Evolutionary conservation across 2,329 filamentous ascomycete species (phyloP), one percentile per base, ranked within the genome.

Genomic region (Ophioceras dolichostomum): DNA sequence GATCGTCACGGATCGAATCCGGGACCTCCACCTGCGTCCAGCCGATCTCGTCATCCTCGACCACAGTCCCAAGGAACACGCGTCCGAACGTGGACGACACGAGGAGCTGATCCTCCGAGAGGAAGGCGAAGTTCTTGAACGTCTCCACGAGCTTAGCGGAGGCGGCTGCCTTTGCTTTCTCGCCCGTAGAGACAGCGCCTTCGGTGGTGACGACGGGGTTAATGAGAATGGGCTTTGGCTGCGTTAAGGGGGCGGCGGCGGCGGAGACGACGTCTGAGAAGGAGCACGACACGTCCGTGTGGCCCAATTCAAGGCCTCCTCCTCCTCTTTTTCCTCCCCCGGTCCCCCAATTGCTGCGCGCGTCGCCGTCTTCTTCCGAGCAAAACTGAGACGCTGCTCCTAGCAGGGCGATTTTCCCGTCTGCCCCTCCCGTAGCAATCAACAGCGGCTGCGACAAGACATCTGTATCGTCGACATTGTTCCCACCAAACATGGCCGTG

Each of bases 341-440:
- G 7, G 22, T 26, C 12, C n/a, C n/a, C n/a, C n/a, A n/a, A n/a
- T n/a, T n/a, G n/a, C n/a, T n/a, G n/a, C n/a, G n/a, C n/a, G n/a
- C n/a, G n/a, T n/a, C n/a, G n/a, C n/a, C n/a, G n/a, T n/a, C n/a
- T n/a, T n/a, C n/a, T n/a, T n/a, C n/a, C n/a, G n/a, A n/a, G n/a
- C n/a, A n/a, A n/a, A n/a, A n/a, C 10, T 30, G 9, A 14, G 31
- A 16, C 5, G n/a, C 29, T 17, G 35, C 4, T 26, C 53, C 48
- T 20, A 71, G 60, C n/a, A 75, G 47, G 3, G 67, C 64, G 29
- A 80, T 67, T 44, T 68, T 75, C 13, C 87, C 81, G 57, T 98
- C 91, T 10, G 84, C 81, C n/a, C 85, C 91, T 10, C 91, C 91
- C 2, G 83, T 87, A 4, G 73, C 77, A 16, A 86, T 55, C 2